A percentile compares a stretch with the other conserved stretches of the same genome.
phyloP scores from a whole-genome alignment of 192 early-diverging fungal genomes.

The Backusella liffmaniae region DNA sequence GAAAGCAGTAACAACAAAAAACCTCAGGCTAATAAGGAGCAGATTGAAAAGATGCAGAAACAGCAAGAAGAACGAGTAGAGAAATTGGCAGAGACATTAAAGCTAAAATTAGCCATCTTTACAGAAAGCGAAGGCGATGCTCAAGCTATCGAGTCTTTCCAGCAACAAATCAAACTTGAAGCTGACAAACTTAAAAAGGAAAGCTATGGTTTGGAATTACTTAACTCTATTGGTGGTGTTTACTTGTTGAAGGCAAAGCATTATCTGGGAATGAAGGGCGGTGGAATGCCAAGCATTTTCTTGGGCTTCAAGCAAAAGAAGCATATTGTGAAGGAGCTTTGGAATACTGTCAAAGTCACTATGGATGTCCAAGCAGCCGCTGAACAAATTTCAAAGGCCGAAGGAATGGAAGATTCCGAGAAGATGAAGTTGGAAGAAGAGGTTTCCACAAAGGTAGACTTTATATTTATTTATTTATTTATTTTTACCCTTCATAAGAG shows the following conservation, averaged over 20 bases:
- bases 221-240: constrained; percentile 80
- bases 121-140: constrained; percentile 45
- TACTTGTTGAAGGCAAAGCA: constrained; percentile 79
- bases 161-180: constrained; percentile 62
- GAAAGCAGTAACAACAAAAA: constrained; percentile 40
- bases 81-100: constrained; percentile 59
- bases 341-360: constrained; percentile 29
- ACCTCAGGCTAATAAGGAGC: constrained; percentile 45
- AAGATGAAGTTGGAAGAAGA: constrained; percentile 39
- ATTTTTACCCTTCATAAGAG: background rate
- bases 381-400: constrained; percentile 32
- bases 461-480: too few relatives aligned
- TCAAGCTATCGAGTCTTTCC: constrained; percentile 41
- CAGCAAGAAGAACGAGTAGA: constrained; percentile 60
- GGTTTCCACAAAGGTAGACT: constrained; percentile 25
- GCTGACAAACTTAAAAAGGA: constrained; percentile 78
- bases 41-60: constrained; percentile 48
- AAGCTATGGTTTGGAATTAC: constrained; percentile 81
- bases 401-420: constrained; percentile 33
- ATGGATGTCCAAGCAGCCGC: constrained; percentile 31
- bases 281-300: constrained; percentile 39
- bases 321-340: constrained; percentile 42
- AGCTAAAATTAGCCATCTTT: constrained; percentile 58
- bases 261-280: constrained; percentile 50
- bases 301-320: constrained; percentile 47